Percentiles rank a stretch among this genome's conserved stretches.
Conservation (phyloP, 31 red algal genomes). For the Bonnemaisonia californica region DNA sequence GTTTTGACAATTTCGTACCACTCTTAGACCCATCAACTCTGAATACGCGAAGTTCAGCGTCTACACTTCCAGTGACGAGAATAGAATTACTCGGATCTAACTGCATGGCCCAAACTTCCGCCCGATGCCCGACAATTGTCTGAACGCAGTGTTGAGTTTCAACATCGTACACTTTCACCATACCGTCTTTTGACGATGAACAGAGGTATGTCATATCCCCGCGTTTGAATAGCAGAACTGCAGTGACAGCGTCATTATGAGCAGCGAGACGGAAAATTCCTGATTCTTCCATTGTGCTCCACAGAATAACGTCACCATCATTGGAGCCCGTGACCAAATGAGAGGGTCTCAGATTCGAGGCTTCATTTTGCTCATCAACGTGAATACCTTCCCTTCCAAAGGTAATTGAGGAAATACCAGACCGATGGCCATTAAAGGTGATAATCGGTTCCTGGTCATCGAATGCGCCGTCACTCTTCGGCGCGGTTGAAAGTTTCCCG, state of each 20-base stretch:
- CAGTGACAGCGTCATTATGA: constrained; percentile 82
- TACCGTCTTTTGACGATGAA: constrained; percentile 79
- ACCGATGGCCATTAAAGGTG: constrained; percentile 73
- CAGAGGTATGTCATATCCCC: constrained; percentile 38
- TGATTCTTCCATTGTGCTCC: constrained; percentile 59
- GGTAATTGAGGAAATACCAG: constrained; percentile 53
- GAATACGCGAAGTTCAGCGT: constrained; percentile 47
- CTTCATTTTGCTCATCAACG: not conserved
- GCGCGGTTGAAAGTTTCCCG: not conserved
- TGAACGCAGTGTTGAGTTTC: constrained; percentile 84
- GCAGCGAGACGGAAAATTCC: constrained; percentile 75
- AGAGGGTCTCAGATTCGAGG: constrained; percentile 13
- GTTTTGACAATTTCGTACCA: not conserved
- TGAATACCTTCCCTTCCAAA: constrained; percentile 32
- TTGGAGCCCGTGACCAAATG: constrained; percentile 71
- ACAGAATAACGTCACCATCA: constrained; percentile 88
- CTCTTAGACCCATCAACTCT: not conserved
- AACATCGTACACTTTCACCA: constrained; percentile 78
- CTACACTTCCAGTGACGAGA: constrained; percentile 58
- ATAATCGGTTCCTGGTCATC: constrained; percentile 39
- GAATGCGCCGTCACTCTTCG: not conserved
- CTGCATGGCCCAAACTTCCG: constrained; percentile 63
- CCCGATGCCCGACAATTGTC: constrained; percentile 71
- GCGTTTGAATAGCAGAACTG: constrained; percentile 44
- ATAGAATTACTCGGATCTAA: constrained; percentile 30